Conservation (phyloP, 306 rosid species). For the Rosa multiflora region DNA sequence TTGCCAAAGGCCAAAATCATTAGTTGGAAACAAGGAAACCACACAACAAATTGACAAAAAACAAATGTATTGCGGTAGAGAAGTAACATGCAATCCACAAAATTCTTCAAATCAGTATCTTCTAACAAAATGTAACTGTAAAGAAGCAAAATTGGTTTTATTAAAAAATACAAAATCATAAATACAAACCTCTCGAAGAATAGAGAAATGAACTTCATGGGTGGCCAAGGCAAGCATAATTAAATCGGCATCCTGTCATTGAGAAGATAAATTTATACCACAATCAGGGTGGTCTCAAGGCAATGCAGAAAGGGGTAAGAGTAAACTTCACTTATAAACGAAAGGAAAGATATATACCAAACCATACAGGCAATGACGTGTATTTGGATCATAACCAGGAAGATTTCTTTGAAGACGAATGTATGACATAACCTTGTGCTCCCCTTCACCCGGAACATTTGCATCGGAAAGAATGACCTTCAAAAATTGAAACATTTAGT, state of each 20-base stretch:
- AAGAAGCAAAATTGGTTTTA: not conserved
- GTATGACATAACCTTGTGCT: constrained; percentile 96
- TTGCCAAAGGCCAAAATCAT: constrained; percentile 20
- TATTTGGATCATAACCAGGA: constrained; percentile 87
- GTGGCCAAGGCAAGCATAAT: constrained; percentile 97
- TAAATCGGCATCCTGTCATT: constrained; percentile 93
- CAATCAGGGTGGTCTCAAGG: not conserved
- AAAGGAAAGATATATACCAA: constrained; percentile 76
- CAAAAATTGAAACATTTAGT: constrained; percentile 5
- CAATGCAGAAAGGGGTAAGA: not conserved
- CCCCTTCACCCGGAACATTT: constrained; percentile 99
- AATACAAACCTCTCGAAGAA: constrained; percentile 87
- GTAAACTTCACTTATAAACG: constrained; percentile 12
- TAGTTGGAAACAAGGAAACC: constrained; percentile 17
- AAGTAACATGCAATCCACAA: not conserved
- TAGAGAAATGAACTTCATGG: constrained; percentile 95
- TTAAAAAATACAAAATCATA: not conserved
- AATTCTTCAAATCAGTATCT: not conserved
- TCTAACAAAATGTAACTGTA: not conserved
- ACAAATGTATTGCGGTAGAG: not conserved
- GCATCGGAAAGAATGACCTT: constrained; percentile 99
- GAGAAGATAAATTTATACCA: constrained; percentile 4
- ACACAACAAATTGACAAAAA: constrained; percentile 4
- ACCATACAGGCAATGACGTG: constrained; percentile 98
- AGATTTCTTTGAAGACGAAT: constrained; percentile 97